These are phyloP conservation scores for Botryobasidium botryosum DNA, from an alignment of 768 basidiomycete genomes.

Conservation along the genomic window DNA sequence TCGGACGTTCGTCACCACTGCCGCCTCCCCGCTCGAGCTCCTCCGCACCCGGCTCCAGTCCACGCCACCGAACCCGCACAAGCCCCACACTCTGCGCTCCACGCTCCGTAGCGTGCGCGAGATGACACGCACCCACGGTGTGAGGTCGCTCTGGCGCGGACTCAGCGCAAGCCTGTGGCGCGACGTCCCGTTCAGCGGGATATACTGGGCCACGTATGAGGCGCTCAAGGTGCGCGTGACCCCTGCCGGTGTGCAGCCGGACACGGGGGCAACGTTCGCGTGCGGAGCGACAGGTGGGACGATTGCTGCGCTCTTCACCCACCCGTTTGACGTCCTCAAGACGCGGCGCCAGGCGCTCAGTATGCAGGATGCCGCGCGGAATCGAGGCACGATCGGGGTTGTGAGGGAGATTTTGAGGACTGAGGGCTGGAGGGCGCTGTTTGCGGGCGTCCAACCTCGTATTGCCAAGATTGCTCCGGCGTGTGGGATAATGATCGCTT, in stretches of 20 bases:
- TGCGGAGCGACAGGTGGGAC: conserved; percentile 84
- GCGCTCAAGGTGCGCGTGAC: conserved; percentile 43
- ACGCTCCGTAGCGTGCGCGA: conserved; percentile 45
- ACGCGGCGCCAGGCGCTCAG: conserved; percentile 77
- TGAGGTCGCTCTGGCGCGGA: conserved; percentile 71
- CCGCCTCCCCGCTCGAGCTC: conserved; percentile 80
- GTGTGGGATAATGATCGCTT: conserved; percentile 96
- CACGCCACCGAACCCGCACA: conserved; percentile 50
- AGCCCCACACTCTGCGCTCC: conserved; percentile 61
- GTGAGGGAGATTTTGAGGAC: conserved; percentile 50
- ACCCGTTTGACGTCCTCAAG: conserved; percentile 94
- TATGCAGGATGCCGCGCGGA: conserved; percentile 29
- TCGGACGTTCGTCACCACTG: conserved; percentile 57
- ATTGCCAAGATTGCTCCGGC: conserved; percentile 94
- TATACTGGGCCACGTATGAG: conserved; percentile 97
- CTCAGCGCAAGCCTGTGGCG: conserved; percentile 87
- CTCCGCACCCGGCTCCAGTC: conserved; percentile 88
- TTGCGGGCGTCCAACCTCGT: conserved; percentile 71
- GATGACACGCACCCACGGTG: conserved; percentile 45
- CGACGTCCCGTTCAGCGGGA: conserved; percentile 91
- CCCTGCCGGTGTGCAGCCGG: conserved; percentile 33
- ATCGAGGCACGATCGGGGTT: conserved; percentile 42
- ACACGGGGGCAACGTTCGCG: conserved; percentile 58
- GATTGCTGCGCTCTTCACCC: conserved; percentile 67
- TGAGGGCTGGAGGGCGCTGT: conserved; percentile 66